Percentiles rank a stretch among this genome's conserved stretches.
These are phyloP conservation scores for Paecilomyces formosus DNA, from an alignment of 2,329 filamentous ascomycete species.

Conservation along the genomic window DNA sequence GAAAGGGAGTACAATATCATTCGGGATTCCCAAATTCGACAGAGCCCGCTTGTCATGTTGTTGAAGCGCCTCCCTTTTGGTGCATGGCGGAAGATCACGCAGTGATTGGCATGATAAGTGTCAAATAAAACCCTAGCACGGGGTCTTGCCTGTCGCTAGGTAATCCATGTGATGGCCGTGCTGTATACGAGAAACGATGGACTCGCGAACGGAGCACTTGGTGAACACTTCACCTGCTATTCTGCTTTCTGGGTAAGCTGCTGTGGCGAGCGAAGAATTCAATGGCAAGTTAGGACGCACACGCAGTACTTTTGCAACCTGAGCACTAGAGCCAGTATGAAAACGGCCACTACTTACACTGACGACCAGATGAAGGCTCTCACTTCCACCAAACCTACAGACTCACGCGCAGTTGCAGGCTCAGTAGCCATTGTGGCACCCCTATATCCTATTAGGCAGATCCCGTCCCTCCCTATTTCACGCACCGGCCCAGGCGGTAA, in stretches of 20 bases:
- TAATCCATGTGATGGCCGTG: neutral
- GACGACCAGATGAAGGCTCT: neutral
- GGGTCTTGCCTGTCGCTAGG: neutral
- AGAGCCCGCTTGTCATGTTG: neutral
- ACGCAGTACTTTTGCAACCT: neutral
- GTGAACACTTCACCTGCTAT: neutral
- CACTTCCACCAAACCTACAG: neutral
- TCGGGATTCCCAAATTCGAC: neutral
- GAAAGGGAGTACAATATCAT: neutral
- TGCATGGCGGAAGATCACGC: neutral
- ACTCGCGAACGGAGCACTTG: neutral
- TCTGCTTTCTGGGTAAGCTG: neutral
- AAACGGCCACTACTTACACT: neutral
- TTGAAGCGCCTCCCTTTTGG: neutral
- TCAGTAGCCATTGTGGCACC: neutral
- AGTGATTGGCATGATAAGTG: neutral
- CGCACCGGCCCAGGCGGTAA: neutral
- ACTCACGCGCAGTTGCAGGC: neutral
- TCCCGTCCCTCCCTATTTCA: neutral
- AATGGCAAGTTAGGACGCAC: neutral
- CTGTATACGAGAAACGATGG: neutral
- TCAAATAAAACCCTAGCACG: neutral
- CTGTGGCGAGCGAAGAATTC: neutral
- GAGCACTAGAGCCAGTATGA: neutral
- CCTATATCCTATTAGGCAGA: neutral